phyloP scores from a whole-genome alignment of 331 rosid species.

The Phaseolus coccineus region DNA sequence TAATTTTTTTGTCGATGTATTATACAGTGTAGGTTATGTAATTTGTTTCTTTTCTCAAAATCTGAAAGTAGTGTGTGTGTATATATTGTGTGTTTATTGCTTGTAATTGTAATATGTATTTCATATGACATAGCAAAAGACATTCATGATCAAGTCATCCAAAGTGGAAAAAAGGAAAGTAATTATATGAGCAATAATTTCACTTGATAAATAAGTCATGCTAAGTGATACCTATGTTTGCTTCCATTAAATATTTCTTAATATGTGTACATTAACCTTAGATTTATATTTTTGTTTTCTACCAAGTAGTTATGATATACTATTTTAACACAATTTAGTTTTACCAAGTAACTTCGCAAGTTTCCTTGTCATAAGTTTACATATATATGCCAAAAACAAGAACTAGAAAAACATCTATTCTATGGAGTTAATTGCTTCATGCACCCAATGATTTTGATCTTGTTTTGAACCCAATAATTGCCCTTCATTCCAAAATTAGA shows the following conservation, averaged over 20 bases:
- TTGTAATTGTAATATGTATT: neutral
- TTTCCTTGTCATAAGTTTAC: too few relatives aligned
- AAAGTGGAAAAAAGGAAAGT: neutral
- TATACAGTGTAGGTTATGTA: neutral
- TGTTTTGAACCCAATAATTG: too few relatives aligned
- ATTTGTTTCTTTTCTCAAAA: neutral
- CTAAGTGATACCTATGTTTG: neutral
- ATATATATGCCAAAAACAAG: too few relatives aligned
- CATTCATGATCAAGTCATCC: neutral
- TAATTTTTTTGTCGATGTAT: neutral
- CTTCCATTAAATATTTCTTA: too few relatives aligned
- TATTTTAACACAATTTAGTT: too few relatives aligned
- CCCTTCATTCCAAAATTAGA: too few relatives aligned
- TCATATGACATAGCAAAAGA: neutral
- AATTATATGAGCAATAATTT: neutral
- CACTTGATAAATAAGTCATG: neutral
- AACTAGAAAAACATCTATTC: too few relatives aligned
- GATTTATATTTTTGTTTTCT: neutral
- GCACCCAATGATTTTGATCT: too few relatives aligned
- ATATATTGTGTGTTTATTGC: constrained; percentile 5
- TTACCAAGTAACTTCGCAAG: neutral
- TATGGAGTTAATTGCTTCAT: too few relatives aligned
- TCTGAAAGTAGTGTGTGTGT: neutral
- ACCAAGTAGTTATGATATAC: too few relatives aligned
- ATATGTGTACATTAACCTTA: too few relatives aligned